phyloP scores from a whole-genome alignment of 192 early-diverging fungal genomes.

The Umbelopsis isabellina region DNA sequence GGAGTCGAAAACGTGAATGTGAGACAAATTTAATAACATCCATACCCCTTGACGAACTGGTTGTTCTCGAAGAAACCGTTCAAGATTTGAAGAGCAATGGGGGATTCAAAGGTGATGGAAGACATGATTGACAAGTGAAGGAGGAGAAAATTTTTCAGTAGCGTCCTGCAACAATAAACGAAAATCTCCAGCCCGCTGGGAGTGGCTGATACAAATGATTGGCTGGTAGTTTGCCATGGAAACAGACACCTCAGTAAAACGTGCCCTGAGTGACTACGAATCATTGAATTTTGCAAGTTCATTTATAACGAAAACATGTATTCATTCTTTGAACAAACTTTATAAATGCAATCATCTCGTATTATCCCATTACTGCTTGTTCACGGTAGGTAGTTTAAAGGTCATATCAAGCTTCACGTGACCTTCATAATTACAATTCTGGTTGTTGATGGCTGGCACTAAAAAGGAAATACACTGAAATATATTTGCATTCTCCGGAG shows the following conservation, averaged over 20 bases:
- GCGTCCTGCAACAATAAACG: neutral
- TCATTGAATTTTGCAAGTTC: too few relatives aligned
- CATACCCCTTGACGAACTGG: slow-evolving; percentile 39
- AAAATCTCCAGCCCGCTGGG: slow-evolving; percentile 10
- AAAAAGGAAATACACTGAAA: slow-evolving; percentile 13
- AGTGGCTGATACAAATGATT: neutral
- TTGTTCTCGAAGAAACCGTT: slow-evolving; percentile 40
- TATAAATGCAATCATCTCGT: too few relatives aligned
- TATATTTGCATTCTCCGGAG: neutral
- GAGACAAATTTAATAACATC: neutral
- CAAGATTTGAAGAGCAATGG: slow-evolving; percentile 43
- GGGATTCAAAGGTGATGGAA: slow-evolving; percentile 42
- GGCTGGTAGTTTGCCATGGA: neutral
- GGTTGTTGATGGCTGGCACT: slow-evolving; percentile 4
- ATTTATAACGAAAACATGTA: too few relatives aligned
- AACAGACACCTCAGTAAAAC: too few relatives aligned
- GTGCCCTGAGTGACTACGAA: too few relatives aligned
- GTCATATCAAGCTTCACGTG: too few relatives aligned
- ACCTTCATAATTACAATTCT: too few relatives aligned
- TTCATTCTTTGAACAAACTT: too few relatives aligned
- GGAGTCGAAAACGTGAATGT: neutral
- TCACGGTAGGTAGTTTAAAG: too few relatives aligned
- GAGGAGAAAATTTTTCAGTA: slow-evolving; percentile 13
- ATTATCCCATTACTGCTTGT: too few relatives aligned
- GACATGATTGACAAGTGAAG: slow-evolving; percentile 23